These are phyloP conservation scores for Trametes hirsuta DNA, from an alignment of 1,284 basidiomycete genomes.

Conservation along the genomic window DNA sequence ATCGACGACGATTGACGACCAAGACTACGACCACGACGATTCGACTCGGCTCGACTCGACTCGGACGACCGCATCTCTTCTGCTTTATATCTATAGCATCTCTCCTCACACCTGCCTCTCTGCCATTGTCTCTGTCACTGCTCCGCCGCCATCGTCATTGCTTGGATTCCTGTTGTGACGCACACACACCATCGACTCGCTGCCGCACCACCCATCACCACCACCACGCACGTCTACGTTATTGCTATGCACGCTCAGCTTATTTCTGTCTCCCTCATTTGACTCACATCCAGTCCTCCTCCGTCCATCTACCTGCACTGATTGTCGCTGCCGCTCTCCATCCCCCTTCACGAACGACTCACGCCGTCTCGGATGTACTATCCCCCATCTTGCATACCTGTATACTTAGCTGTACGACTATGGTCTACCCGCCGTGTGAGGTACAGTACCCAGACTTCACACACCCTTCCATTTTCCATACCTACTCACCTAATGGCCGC, in stretches of 20 bases:
- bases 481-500: not conserved
- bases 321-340: not conserved
- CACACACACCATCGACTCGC: not conserved
- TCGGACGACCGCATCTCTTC: not conserved
- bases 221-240: slow-evolving; percentile 7
- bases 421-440: not conserved
- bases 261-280: not conserved
- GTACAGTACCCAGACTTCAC: slow-evolving; percentile 3
- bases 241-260: slow-evolving; percentile 10
- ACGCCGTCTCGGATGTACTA: slow-evolving; percentile 6
- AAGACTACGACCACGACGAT: not conserved
- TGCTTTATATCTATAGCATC: slow-evolving; percentile 11
- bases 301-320: not conserved
- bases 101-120: not conserved
- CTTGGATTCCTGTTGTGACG: not conserved
- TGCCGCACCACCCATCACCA: not conserved
- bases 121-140: no score
- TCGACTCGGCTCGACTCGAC: not conserved
- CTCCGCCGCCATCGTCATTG: not conserved
- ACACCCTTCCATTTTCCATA: not conserved
- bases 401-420: slow-evolving; percentile 5
- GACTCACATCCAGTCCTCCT: not conserved
- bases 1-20: not conserved
- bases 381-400: slow-evolving; percentile 9
- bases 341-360: not conserved